These are phyloP conservation scores for Botryotinia convoluta DNA, from an alignment of 2,329 filamentous ascomycete species.

Conservation along the genomic window DNA sequence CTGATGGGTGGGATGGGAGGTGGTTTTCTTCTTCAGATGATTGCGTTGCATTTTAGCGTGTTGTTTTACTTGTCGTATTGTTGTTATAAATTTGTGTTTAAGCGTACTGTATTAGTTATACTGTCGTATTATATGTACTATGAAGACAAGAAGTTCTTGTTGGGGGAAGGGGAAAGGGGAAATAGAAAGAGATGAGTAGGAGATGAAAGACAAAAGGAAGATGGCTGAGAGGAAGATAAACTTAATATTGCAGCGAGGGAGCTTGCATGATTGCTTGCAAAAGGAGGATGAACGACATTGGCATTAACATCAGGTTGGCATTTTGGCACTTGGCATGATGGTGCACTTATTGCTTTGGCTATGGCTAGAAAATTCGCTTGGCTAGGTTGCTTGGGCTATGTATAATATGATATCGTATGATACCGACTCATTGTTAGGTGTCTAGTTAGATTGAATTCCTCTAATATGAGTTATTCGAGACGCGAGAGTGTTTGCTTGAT, in stretches of 20 bases:
- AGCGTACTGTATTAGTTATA: neutral
- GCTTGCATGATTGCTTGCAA: neutral
- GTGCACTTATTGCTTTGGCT: constrained; percentile 1
- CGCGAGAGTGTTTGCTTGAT: neutral
- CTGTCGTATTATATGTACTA: neutral
- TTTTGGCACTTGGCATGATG: neutral
- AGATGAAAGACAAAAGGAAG: neutral
- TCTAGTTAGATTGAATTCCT: neutral
- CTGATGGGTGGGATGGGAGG: neutral
- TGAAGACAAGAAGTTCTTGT: neutral
- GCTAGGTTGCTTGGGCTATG: neutral
- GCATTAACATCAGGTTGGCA: neutral
- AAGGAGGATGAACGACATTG: neutral
- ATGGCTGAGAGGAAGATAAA: neutral
- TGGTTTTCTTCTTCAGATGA: neutral
- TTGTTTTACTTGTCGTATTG: neutral
- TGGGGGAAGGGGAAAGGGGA: neutral
- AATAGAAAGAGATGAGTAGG: neutral
- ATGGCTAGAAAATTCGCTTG: constrained; percentile 3
- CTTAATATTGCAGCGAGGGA: neutral
- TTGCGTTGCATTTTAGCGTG: constrained; percentile 1
- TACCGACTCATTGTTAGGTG: neutral
- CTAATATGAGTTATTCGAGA: neutral
- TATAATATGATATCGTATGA: neutral
- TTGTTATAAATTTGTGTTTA: neutral